Percentiles rank a stretch among this genome's conserved stretches.
These are phyloP conservation scores for Inga oerstediana DNA, from an alignment of 306 rosid genomes.

Conservation along the genomic window DNA sequence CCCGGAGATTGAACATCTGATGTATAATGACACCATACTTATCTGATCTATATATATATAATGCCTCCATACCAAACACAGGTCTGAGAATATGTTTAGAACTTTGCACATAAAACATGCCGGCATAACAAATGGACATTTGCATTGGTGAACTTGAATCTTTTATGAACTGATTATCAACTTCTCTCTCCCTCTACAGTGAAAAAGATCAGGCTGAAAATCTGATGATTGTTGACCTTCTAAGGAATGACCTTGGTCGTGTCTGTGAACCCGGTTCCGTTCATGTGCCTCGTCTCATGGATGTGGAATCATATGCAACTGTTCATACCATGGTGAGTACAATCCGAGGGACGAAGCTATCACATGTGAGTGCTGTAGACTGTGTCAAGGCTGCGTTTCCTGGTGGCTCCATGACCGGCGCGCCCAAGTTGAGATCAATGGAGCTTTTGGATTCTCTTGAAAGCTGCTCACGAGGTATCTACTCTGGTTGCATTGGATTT, in stretches of 20 bases:
- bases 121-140: slow-evolving; percentile 6
- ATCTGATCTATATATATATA: not conserved
- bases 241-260: slow-evolving; percentile 96
- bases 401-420: slow-evolving; percentile 98
- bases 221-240: slow-evolving; percentile 97
- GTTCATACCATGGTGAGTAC: slow-evolving; percentile 99
- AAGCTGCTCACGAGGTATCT: slow-evolving; percentile 81
- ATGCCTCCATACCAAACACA: slow-evolving; percentile 1
- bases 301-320: slow-evolving; percentile 87
- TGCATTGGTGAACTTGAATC: slow-evolving; percentile 26
- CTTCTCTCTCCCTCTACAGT: slow-evolving; percentile 44
- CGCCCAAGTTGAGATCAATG: slow-evolving; percentile 96
- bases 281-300: slow-evolving; percentile 91
- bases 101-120: not conserved
- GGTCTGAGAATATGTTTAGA: slow-evolving; percentile 3
- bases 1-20: not conserved
- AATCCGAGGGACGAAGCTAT: slow-evolving; percentile 74
- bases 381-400: slow-evolving; percentile 96
- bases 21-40: not conserved
- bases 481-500: slow-evolving; percentile 94
- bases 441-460: slow-evolving; percentile 88
- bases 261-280: slow-evolving; percentile 95
- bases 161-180: slow-evolving; percentile 21
- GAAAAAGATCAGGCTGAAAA: slow-evolving; percentile 98
- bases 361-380: slow-evolving; percentile 62